These are phyloP conservation scores for Boletus insuetus DNA, from an alignment of 768 basidiomycete species.

Conservation along the genomic window DNA sequence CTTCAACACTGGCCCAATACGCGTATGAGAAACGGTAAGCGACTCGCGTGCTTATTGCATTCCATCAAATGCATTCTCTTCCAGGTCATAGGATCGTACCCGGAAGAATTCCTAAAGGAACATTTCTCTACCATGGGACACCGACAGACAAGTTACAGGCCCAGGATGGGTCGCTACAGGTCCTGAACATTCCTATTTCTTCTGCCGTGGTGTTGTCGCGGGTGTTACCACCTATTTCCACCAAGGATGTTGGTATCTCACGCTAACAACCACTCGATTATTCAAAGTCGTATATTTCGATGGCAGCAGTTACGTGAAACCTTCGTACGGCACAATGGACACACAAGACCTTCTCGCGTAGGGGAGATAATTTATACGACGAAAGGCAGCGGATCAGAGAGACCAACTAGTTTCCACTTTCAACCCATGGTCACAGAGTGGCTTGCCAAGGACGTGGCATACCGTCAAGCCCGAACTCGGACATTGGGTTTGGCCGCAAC, in stretches of 20 bases:
- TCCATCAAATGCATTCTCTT: slow-evolving; percentile 11
- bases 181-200: slow-evolving; percentile 37
- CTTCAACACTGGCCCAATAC: slow-evolving; percentile 48
- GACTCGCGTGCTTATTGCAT: slow-evolving; percentile 5
- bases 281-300: slow-evolving; percentile 52
- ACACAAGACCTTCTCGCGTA: slow-evolving; percentile 46
- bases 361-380: slow-evolving; percentile 30
- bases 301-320: slow-evolving; percentile 46
- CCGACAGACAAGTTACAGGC: slow-evolving; percentile 14
- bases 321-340: slow-evolving; percentile 41
- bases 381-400: slow-evolving; percentile 38
- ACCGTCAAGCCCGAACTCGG: not conserved
- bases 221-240: not conserved
- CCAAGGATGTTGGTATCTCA: slow-evolving; percentile 16
- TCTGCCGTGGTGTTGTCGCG: slow-evolving; percentile 26
- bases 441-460: not conserved
- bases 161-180: slow-evolving; percentile 36
- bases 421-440: not conserved
- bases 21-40: slow-evolving; percentile 43
- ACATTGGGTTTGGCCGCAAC: slow-evolving; percentile 24
- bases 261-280: slow-evolving; percentile 22
- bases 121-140: slow-evolving; percentile 35
- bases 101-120: slow-evolving; percentile 33
- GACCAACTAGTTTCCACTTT: too few relatives aligned
- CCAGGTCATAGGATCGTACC: slow-evolving; percentile 28